Evolutionary conservation across 192 early-diverging fungal species (phyloP).

Genomic region (Linderina pennispora): DNA sequence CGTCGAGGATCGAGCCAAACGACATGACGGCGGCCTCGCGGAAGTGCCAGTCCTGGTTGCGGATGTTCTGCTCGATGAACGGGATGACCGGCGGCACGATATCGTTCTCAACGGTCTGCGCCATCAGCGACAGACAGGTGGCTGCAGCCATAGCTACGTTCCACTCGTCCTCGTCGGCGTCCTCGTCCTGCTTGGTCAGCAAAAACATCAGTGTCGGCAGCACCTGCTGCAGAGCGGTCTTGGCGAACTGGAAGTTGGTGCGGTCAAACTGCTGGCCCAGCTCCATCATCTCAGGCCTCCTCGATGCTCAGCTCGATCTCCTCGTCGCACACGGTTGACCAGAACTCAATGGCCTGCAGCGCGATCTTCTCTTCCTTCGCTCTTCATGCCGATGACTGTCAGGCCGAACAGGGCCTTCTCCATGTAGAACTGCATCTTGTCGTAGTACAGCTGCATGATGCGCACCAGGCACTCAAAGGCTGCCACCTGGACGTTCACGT

Average conservation of each 20-base stretch:
- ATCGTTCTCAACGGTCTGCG: conserved; percentile 71
- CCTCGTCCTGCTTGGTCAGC: conserved; percentile 95
- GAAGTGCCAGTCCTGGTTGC: conserved; percentile 82
- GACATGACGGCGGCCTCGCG: conserved; percentile 98
- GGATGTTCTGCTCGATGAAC: conserved; percentile 85
- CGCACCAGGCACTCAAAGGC: conserved; percentile 96
- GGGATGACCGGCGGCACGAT: conserved; percentile 83
- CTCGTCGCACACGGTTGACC: conserved; percentile 97
- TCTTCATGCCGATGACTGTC: conserved; percentile 88
- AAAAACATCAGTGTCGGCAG: conserved; percentile 79
- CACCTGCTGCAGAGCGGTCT: conserved; percentile 69
- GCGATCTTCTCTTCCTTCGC: conserved; percentile 83
- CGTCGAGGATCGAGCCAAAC: conserved; percentile 97
- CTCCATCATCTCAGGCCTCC: conserved; percentile 52
- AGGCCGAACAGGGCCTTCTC: conserved; percentile 90
- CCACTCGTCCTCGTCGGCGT: conserved; percentile 99
- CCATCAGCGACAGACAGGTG: conserved; percentile 86
- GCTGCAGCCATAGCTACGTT: conserved; percentile 96
- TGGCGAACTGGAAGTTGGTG: conserved; percentile 70
- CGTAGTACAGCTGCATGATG: conserved; percentile 96
- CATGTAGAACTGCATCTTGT: conserved; percentile 96
- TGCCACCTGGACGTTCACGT: conserved; percentile 70
- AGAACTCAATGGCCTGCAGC: conserved; percentile 98
- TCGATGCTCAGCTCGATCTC: conserved; percentile 74
- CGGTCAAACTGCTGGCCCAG: conserved; percentile 45